Percentiles rank a stretch among this genome's conserved stretches.
Evolutionary conservation across 2,329 filamentous ascomycete genomes (phyloP).

Genomic region (Aspergillus calidoustus): DNA sequence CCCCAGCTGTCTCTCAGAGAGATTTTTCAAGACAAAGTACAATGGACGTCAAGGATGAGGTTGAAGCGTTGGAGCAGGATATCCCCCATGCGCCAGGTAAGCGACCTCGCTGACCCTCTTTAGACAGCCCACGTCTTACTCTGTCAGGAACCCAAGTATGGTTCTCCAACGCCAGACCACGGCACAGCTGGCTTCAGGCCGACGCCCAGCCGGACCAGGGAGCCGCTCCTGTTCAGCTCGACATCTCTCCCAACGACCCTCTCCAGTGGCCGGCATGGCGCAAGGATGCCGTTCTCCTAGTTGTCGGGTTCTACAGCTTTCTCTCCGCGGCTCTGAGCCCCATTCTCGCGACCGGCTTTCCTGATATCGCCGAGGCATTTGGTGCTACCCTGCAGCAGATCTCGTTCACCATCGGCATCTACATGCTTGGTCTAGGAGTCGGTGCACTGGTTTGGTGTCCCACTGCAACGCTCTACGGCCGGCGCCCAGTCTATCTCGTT

Average conservation of each 20-base stretch:
- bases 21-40: no score
- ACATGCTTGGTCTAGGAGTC: conserved; percentile 10
- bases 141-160: neutral
- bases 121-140: neutral
- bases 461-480: conserved; percentile 1
- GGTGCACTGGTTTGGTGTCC: conserved; percentile 5
- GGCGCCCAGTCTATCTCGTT: conserved; percentile 2
- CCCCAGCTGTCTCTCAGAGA: no score
- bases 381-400: neutral
- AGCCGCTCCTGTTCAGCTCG: neutral
- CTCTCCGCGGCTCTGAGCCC: conserved; percentile 6
- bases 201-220: neutral
- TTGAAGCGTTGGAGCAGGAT: no score
- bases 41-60: no score
- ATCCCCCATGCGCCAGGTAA: no score
- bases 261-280: conserved; percentile 8
- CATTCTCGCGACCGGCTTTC: conserved; percentile 4
- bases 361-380: neutral
- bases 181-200: neutral
- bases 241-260: conserved; percentile 7
- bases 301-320: conserved; percentile 12
- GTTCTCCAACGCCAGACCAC: neutral
- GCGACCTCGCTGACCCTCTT: neutral
- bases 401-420: conserved; percentile 12
- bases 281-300: neutral